Conservation (phyloP, 495 filamentous ascomycete genomes). For the Tricharina praecox region DNA sequence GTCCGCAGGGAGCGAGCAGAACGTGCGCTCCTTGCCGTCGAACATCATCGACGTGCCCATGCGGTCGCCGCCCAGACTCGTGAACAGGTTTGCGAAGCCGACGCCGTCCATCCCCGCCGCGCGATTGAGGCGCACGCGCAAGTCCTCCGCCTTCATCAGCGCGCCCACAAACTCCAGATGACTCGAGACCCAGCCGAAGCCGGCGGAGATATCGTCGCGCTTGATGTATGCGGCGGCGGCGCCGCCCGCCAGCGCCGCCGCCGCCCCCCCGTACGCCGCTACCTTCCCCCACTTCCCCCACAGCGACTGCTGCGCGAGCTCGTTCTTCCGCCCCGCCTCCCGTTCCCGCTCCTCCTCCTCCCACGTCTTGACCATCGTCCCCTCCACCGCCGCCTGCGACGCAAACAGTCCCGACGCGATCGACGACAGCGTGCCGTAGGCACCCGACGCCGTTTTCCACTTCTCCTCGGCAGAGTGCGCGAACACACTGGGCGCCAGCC, state of each 20-base stretch:
- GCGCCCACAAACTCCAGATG: conserved; percentile 95
- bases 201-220: conserved; percentile 53
- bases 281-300: conserved; percentile 66
- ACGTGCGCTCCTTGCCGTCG: conserved; percentile 52
- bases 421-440: conserved; percentile 45
- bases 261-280: conserved; percentile 67
- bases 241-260: conserved; percentile 65
- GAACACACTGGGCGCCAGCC: conserved; percentile 73
- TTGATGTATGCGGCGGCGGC: conserved; percentile 76
- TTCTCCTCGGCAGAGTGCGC: conserved; percentile 79
- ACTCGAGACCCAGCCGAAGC: conserved; percentile 63
- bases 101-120: conserved; percentile 44
- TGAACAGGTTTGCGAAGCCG: conserved; percentile 68
- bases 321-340: conserved; percentile 14
- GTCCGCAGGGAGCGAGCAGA: conserved; percentile 60
- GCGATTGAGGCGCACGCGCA: conserved; percentile 45
- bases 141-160: conserved; percentile 58
- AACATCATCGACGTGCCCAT: conserved; percentile 35
- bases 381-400: conserved; percentile 13
- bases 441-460: conserved; percentile 52
- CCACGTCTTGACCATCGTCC: conserved; percentile 28
- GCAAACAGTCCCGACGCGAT: conserved; percentile 16
- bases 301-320: conserved; percentile 15
- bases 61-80: conserved; percentile 48
- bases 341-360: conserved; percentile 17